Conservation (phyloP, 495 filamentous ascomycete species). For the Podospora comata region DNA sequence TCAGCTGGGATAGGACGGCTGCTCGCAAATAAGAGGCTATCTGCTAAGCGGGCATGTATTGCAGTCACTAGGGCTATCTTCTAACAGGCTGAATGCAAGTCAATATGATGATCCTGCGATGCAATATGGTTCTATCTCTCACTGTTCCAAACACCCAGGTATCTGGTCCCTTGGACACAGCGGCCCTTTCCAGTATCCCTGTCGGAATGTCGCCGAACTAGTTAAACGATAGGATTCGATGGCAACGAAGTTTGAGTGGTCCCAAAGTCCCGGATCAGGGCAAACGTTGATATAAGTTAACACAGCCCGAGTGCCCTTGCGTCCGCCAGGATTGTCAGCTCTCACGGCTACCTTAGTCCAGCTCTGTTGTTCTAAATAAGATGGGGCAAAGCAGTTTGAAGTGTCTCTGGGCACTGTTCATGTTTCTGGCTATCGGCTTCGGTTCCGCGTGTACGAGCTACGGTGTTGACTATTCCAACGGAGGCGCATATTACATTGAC, state of each 20-base stretch:
- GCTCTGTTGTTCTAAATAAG: background rate
- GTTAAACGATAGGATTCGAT: background rate
- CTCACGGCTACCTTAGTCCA: too few species aligned
- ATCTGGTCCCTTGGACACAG: conserved; percentile 19
- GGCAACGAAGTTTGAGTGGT: background rate
- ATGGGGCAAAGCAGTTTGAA: conserved; percentile 24
- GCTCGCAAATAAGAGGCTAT: background rate
- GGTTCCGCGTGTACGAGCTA: conserved; percentile 40
- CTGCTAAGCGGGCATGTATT: background rate
- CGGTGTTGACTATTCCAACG: conserved; percentile 44
- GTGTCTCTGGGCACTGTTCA: conserved; percentile 24
- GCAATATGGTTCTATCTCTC: conserved; percentile 26
- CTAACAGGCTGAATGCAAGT: conserved; percentile 32
- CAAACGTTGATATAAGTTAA: background rate
- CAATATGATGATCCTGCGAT: conserved; percentile 25
- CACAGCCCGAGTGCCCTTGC: background rate
- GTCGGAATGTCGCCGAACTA: background rate
- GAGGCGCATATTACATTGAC: conserved; percentile 44
- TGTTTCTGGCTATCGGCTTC: conserved; percentile 28
- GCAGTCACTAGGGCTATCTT: conserved; percentile 6
- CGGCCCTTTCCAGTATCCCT: conserved; percentile 8
- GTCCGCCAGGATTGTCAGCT: background rate
- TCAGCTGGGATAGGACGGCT: background rate
- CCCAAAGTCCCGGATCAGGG: background rate
- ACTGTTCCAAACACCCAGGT: conserved; percentile 24